These are phyloP conservation scores for Microcyclosporella mali DNA, from an alignment of 2,329 filamentous ascomycete genomes.

Conservation along the genomic window DNA sequence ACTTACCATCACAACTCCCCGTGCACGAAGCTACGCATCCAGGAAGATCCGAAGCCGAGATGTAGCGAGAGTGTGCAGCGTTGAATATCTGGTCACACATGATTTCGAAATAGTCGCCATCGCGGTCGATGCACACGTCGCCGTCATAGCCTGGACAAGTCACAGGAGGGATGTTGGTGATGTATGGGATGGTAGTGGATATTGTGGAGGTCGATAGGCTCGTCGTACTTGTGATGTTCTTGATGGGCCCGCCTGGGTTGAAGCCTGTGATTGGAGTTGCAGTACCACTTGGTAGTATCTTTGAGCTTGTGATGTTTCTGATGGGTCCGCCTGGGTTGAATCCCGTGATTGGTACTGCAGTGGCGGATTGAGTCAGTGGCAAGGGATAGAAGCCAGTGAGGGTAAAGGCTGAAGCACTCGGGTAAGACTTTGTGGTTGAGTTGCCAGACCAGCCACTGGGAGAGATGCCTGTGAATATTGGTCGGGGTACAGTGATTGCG, in stretches of 20 bases:
- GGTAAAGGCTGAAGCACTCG: neutral
- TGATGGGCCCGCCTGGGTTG: conserved; percentile 4
- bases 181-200: conserved; percentile 1
- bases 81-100: conserved; percentile 16
- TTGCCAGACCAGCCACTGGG: no score
- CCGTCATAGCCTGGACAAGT: conserved; percentile 15
- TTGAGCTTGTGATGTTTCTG: conserved; percentile 1
- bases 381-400: conserved; percentile 6
- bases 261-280: no score
- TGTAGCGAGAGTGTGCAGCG: conserved; percentile 14
- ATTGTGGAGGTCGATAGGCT: conserved; percentile 1
- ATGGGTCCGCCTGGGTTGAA: no score
- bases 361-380: no score
- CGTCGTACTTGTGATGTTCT: conserved; percentile 2
- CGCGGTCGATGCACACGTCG: conserved; percentile 12
- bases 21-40: conserved; percentile 18
- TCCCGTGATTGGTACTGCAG: no score
- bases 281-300: no score
- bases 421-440: no score
- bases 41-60: conserved; percentile 14
- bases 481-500: no score
- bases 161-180: conserved; percentile 7
- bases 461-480: no score
- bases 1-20: conserved; percentile 14
- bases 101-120: conserved; percentile 13